Evolutionary conservation across 116 monocot species (phyloP).

Genomic region (Trichopus zeylanicus): DNA sequence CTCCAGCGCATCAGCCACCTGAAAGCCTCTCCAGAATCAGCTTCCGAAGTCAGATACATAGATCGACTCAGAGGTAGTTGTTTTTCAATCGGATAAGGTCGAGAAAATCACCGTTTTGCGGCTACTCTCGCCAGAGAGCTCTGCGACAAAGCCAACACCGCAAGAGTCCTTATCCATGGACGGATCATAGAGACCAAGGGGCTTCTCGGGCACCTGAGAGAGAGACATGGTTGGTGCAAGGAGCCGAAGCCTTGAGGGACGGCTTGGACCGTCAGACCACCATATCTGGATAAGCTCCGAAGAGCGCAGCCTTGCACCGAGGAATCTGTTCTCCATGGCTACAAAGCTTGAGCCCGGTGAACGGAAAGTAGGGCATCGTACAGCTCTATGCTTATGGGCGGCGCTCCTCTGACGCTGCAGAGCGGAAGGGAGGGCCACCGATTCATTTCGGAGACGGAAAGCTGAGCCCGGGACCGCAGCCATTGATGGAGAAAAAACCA

Average conservation of each 20-base stretch:
- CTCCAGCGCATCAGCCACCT: conserved; percentile 87
- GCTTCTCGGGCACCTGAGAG: conserved; percentile 86
- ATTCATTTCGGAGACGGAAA: conserved; percentile 29
- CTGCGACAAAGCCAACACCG: conserved; percentile 93
- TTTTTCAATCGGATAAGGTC: background rate
- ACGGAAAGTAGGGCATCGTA: conserved; percentile 11
- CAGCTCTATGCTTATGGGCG: conserved; percentile 4
- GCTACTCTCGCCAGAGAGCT: conserved; percentile 69
- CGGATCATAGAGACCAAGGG: conserved; percentile 83
- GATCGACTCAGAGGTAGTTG: too few relatives aligned
- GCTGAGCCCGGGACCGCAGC: conserved; percentile 35
- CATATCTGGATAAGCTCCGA: conserved; percentile 29
- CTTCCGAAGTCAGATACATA: too few relatives aligned
- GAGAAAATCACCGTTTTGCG: conserved; percentile 58
- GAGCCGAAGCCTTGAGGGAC: conserved; percentile 23
- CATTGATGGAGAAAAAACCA: conserved; percentile 22
- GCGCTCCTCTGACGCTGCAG: conserved; percentile 5
- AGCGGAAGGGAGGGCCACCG: conserved; percentile 10
- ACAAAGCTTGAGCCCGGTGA: conserved; percentile 4
- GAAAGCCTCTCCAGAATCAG: conserved; percentile 7
- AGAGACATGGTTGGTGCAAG: conserved; percentile 35
- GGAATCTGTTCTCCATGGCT: conserved; percentile 28
- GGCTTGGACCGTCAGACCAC: conserved; percentile 45
- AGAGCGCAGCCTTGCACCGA: conserved; percentile 19
- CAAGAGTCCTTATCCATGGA: conserved; percentile 93